Percentiles rank a stretch among this genome's conserved stretches.
phyloP scores from a whole-genome alignment of 352 stramenopile genomes.

The Pythium folliculosum region DNA sequence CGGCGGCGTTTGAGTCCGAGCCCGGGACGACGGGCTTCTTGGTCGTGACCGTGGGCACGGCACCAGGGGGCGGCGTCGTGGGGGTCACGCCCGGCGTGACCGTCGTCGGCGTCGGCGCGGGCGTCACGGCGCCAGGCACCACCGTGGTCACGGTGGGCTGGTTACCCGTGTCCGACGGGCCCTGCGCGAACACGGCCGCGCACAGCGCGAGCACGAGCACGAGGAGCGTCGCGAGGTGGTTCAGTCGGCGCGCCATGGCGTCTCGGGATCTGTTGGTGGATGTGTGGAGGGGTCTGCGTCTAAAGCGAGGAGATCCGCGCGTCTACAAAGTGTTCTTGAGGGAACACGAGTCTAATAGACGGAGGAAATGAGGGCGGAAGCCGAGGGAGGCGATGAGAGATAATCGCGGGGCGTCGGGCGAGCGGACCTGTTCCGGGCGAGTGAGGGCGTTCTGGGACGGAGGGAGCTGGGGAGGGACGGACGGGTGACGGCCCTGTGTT shows the following conservation, averaged over 20 bases:
- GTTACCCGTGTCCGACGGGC: slow-evolving; percentile 20
- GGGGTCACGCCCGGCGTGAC: neutral
- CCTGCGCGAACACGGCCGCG: slow-evolving; percentile 13
- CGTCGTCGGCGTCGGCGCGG: slow-evolving; percentile 9
- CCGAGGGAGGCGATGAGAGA: neutral
- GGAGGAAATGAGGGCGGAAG: neutral
- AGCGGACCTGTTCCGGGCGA: neutral
- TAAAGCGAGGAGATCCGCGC: neutral
- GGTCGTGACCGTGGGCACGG: neutral
- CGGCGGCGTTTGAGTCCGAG: neutral
- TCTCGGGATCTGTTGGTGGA: neutral
- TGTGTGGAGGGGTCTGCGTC: slow-evolving; percentile 5
- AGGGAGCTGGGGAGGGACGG: neutral
- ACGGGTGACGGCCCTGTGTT: slow-evolving; percentile 1
- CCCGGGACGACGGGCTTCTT: neutral
- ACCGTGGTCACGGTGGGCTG: neutral
- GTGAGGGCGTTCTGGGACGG: neutral
- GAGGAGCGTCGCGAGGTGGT: slow-evolving; percentile 13
- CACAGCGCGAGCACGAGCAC: slow-evolving; percentile 16
- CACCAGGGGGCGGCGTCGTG: slow-evolving; percentile 1
- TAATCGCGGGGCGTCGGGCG: neutral
- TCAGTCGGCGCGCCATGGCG: slow-evolving; percentile 5
- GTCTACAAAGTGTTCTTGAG: slow-evolving; percentile 1
- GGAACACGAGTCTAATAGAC: neutral
- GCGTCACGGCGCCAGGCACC: neutral